Conservation (phyloP, 2,329 filamentous ascomycete genomes). For the Pseudogymnoascus sp. region DNA sequence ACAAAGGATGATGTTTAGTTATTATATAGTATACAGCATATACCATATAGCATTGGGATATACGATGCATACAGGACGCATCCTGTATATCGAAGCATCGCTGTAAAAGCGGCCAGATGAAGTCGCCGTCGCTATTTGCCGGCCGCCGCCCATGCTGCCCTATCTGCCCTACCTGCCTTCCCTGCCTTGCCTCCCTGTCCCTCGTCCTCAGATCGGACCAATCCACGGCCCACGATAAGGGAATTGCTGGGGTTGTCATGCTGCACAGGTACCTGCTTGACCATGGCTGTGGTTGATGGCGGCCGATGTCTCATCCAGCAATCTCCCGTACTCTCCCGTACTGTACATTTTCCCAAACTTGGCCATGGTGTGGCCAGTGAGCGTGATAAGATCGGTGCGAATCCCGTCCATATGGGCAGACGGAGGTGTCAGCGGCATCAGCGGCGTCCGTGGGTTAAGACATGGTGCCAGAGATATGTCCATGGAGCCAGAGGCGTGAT, state of each 20-base stretch:
- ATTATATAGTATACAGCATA: too few species aligned
- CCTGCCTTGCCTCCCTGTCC: neutral
- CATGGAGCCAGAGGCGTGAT: neutral
- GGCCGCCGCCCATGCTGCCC: neutral
- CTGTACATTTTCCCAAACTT: neutral
- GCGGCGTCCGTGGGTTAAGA: neutral
- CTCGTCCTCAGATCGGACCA: neutral
- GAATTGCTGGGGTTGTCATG: neutral
- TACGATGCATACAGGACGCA: too few species aligned
- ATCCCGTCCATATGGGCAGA: neutral
- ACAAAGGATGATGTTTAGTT: too few species aligned
- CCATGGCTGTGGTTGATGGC: neutral
- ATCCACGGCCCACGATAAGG: neutral
- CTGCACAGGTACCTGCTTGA: constrained; percentile 3
- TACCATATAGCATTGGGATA: neutral
- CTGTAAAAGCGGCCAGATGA: neutral
- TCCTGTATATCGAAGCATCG: too few species aligned
- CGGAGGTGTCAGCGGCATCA: neutral
- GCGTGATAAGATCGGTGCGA: neutral
- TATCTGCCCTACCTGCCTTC: neutral
- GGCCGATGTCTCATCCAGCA: neutral
- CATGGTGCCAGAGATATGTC: neutral
- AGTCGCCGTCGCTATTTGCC: neutral
- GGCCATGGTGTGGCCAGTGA: neutral
- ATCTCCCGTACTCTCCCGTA: neutral